phyloP scores from a whole-genome alignment of 1,284 basidiomycete genomes.

The Tylopilus sp. region DNA sequence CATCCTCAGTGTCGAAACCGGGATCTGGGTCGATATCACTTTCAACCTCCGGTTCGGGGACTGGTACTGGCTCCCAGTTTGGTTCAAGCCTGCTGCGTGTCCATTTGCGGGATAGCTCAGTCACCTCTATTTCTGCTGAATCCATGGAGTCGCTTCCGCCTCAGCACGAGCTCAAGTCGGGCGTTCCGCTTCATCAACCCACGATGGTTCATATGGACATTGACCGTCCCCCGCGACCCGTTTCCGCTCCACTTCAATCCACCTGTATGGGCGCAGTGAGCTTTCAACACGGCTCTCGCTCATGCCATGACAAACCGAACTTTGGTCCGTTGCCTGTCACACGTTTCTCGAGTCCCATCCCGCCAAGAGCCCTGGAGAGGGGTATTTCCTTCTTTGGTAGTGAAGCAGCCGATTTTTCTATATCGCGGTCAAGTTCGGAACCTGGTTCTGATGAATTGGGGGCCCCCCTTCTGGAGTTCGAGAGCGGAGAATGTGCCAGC shows the following conservation, averaged over 20 bases:
- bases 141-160: constrained; percentile 21
- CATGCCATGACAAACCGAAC: constrained; percentile 4
- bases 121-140: constrained; percentile 27
- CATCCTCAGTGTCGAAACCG: constrained; percentile 18
- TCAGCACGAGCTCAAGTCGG: constrained; percentile 6
- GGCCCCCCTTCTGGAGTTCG: constrained; percentile 15
- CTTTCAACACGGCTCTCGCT: background rate
- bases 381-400: constrained; percentile 1
- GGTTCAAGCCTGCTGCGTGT: constrained; percentile 25
- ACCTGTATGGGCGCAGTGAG: background rate
- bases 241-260: constrained; percentile 20
- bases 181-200: constrained; percentile 4
- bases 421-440: constrained; percentile 16
- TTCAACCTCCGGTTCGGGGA: constrained; percentile 26
- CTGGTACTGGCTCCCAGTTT: constrained; percentile 26
- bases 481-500: constrained; percentile 12
- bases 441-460: constrained; percentile 16
- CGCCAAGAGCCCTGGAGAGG: background rate
- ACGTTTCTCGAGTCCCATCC: constrained; percentile 18
- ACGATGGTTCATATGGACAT: constrained; percentile 27
- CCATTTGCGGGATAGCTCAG: constrained; percentile 30
- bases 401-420: constrained; percentile 6
- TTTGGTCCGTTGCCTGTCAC: constrained; percentile 16
- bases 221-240: constrained; percentile 20
- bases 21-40: constrained; percentile 24